phyloP scores from a whole-genome alignment of 345 rosid species.

The Hibiscus tridactylites region DNA sequence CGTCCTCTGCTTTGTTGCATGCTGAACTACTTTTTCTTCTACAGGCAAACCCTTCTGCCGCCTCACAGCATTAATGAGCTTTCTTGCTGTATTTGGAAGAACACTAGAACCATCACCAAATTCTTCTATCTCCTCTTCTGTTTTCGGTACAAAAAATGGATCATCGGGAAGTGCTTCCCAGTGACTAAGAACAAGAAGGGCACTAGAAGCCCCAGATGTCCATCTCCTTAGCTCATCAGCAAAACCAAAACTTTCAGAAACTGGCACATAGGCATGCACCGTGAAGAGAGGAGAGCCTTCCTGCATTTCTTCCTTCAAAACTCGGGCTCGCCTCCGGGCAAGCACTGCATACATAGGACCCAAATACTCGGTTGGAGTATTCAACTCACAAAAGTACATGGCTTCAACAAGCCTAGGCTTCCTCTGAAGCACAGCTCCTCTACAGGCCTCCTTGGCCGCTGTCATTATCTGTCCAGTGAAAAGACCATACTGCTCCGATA shows the following conservation, averaged over 20 bases:
- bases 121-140: conserved; percentile 70
- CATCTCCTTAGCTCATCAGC: conserved; percentile 76
- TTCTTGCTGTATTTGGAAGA: conserved; percentile 72
- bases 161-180: conserved; percentile 87
- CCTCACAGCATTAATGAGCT: conserved; percentile 69
- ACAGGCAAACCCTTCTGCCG: conserved; percentile 75
- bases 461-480: conserved; percentile 79
- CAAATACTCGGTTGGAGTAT: conserved; percentile 61
- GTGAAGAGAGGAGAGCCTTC: conserved; percentile 78
- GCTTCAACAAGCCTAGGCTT: conserved; percentile 84
- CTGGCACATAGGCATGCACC: conserved; percentile 72
- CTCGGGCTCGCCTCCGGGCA: conserved; percentile 60
- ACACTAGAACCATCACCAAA: conserved; percentile 88
- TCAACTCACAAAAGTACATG: conserved; percentile 85
- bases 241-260: conserved; percentile 86
- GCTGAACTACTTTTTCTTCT: conserved; percentile 81
- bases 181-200: conserved; percentile 79
- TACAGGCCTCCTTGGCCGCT: conserved; percentile 75
- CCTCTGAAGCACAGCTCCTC: conserved; percentile 62
- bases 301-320: conserved; percentile 93
- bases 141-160: conserved; percentile 81
- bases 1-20: conserved; percentile 84
- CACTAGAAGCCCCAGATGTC: conserved; percentile 86
- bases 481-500: conserved; percentile 29
- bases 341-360: conserved; percentile 82